These are phyloP conservation scores for Penicillium sp. DNA, from an alignment of 2,329 filamentous ascomycete genomes.

Conservation along the genomic window DNA sequence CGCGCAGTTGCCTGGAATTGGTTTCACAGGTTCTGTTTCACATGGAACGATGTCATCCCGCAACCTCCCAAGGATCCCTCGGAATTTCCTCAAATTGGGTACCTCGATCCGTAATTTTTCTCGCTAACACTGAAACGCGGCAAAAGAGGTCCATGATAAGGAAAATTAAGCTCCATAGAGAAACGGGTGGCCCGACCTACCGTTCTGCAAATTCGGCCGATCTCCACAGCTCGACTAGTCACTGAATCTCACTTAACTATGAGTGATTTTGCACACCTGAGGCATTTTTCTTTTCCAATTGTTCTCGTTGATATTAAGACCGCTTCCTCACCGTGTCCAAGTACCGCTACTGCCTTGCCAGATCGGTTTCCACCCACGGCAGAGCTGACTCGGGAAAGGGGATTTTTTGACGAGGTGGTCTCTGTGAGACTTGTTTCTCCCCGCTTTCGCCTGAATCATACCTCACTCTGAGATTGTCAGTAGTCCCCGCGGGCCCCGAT, in stretches of 20 bases:
- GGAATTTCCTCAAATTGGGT: background rate
- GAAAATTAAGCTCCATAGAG: constrained; percentile 18
- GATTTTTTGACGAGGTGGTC: background rate
- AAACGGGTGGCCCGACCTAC: background rate
- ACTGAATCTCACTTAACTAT: constrained; percentile 16
- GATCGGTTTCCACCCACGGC: background rate
- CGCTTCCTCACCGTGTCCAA: background rate
- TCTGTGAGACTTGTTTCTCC: background rate
- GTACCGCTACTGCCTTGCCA: background rate
- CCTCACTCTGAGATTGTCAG: background rate
- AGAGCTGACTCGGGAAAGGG: background rate
- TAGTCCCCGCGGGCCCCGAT: background rate
- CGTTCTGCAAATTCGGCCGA: background rate
- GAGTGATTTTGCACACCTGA: constrained; percentile 26
- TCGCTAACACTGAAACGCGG: background rate
- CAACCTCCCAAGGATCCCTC: background rate
- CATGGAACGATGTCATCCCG: background rate
- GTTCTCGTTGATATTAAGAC: constrained; percentile 4
- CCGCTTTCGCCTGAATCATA: background rate
- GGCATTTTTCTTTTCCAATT: constrained; percentile 26
- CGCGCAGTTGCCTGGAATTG: background rate
- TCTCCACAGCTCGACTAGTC: constrained; percentile 4
- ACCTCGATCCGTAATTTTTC: background rate
- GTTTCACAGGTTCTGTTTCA: background rate
- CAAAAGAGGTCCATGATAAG: constrained; percentile 4